Base-by-base conservation (phyloP, 192 early-diverging fungal genomes). In the Pilobolus umbonatus region DNA sequence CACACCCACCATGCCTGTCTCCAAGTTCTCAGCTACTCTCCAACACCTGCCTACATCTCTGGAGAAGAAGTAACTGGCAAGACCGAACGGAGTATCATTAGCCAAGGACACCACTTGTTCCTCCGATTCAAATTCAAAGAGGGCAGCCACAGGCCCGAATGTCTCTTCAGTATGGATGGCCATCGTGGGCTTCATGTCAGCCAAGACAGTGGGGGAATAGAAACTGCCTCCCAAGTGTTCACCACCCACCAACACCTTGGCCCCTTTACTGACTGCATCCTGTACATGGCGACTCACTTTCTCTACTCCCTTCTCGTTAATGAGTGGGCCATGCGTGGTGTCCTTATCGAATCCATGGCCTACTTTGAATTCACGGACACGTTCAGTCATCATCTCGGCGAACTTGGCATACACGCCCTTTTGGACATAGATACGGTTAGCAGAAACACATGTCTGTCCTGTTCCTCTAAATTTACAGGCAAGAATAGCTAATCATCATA, bases 1-100 rank as follows among this genome's bases (percentile, higher is more conserved):
- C 22, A 90, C 80, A 26, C 92, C 92, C 24, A 95, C 89, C 85
- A 95, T 95, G 39, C 94, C 94, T 9, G 85, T 80, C 55, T 94
- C 85, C 52, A 97, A 61, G 5, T 72, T 68, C 63, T 95, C 91
- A 8, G 91, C 83, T 6, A 97, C 87, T 9, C 89, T 80, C 80
- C 85, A 89, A 60, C 85, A 76, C 7, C 93, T 82, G 5, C 78
- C 68, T 14, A 93, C 62, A 61, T 92, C 86, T 17, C 80, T 67
- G 55, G 88, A 88, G 67, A 79, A 95, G 63, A 94, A 88, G 74
- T 94, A 95, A 2, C 79, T 88, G 0, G 94, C 88, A 59, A 96
- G 72, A 0, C 94, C 95, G 19, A 83, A 81, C 4, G 65, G 54
- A 6, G 85, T 81, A 57, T 70, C 70, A 72, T 97, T 97, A 12